phyloP scores from a whole-genome alignment of 106 monocot genomes.

The Ottelia alismoides region DNA sequence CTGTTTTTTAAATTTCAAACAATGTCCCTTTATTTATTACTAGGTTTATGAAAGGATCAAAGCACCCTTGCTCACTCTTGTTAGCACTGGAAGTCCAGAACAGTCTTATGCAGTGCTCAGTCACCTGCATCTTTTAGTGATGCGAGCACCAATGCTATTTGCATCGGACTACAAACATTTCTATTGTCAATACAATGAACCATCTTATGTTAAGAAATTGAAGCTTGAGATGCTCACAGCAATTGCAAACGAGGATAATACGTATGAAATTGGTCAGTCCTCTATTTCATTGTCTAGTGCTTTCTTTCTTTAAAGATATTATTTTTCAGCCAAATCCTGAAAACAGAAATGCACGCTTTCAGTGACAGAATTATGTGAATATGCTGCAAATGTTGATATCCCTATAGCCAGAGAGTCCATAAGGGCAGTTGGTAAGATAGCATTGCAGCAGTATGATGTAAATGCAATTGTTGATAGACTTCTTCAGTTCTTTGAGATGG shows the following conservation, averaged over 20 bases:
- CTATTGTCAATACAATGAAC: conserved; percentile 91
- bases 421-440: conserved; percentile 97
- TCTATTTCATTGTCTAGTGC: not conserved
- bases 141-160: conserved; percentile 96
- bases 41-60: conserved; percentile 99
- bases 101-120: conserved; percentile 94
- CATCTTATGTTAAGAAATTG: conserved; percentile 95
- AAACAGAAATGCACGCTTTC: too few species aligned
- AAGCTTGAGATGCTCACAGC: conserved; percentile 99
- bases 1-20: too few species aligned
- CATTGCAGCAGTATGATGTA: conserved; percentile 96
- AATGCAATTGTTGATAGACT: conserved; percentile 99
- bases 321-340: too few species aligned
- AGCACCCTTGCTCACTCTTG: conserved; percentile 90
- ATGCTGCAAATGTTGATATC: conserved; percentile 97
- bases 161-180: conserved; percentile 97
- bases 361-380: conserved; percentile 98
- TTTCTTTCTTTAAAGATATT: too few species aligned
- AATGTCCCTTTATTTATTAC: conserved; percentile 1
- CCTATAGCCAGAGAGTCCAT: conserved; percentile 95
- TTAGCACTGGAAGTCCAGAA: conserved; percentile 90
- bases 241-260: conserved; percentile 97
- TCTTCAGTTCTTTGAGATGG: conserved; percentile 99
- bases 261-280: conserved; percentile 87
- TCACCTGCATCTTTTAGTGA: conserved; percentile 91